phyloP scores from a whole-genome alignment of 2,329 filamentous ascomycete genomes.

The Calonectria leucothoes region DNA sequence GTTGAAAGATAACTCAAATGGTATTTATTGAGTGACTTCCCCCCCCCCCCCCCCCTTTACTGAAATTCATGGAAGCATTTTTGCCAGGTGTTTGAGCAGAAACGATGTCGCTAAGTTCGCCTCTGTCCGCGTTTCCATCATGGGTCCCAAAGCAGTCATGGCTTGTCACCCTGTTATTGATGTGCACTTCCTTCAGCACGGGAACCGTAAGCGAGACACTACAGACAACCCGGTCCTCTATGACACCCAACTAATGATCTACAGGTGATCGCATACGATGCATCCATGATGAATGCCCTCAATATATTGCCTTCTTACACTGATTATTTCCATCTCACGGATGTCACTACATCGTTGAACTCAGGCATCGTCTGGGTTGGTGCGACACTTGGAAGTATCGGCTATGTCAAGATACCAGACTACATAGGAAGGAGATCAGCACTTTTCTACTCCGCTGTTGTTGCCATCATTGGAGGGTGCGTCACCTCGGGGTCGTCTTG shows the following conservation, averaged over 20 bases:
- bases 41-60: neutral
- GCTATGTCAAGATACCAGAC: neutral
- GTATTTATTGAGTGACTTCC: neutral
- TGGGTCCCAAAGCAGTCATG: neutral
- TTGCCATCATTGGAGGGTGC: neutral
- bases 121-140: neutral
- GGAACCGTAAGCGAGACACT: neutral
- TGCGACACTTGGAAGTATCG: neutral
- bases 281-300: neutral
- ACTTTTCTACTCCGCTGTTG: neutral
- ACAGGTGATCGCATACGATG: neutral
- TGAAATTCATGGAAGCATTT: neutral
- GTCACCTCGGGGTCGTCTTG: too few relatives aligned
- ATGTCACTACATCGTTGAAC: neutral
- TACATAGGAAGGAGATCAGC: neutral
- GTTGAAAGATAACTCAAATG: neutral
- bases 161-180: neutral
- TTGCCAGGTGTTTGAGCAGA: neutral
- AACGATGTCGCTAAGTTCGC: neutral
- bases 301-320: neutral
- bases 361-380: neutral
- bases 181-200: neutral
- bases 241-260: too few relatives aligned
- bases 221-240: too few relatives aligned
- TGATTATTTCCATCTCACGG: neutral